Evolutionary conservation across 345 rosid genomes (phyloP).

Genomic region (Dipteronia sinensis): DNA sequence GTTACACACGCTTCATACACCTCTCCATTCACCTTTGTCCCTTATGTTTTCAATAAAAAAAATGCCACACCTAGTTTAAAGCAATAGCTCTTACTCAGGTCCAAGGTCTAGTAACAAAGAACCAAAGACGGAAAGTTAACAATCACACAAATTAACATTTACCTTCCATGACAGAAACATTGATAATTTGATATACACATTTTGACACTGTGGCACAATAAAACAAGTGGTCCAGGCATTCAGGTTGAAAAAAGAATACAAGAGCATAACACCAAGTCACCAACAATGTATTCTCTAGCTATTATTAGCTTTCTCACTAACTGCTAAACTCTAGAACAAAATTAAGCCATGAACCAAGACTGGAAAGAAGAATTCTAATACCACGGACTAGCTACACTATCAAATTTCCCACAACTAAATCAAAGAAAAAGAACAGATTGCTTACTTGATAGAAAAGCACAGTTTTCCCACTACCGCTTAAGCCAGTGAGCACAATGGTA

Average conservation of each 20-base stretch:
- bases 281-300: neutral
- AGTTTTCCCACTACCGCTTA: constrained; percentile 86
- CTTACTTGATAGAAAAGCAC: constrained; percentile 78
- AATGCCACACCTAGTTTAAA: neutral
- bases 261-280: neutral
- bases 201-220: neutral
- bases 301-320: neutral
- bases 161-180: neutral
- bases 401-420: neutral
- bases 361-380: too few relatives aligned
- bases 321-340: neutral
- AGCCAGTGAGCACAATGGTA: constrained; percentile 79
- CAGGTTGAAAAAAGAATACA: neutral
- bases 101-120: neutral
- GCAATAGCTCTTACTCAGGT: neutral
- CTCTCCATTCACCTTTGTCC: neutral
- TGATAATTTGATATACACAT: neutral
- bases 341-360: too few relatives aligned
- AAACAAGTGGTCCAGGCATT: neutral
- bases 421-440: neutral
- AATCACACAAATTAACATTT: neutral
- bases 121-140: neutral
- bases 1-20: neutral
- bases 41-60: neutral
- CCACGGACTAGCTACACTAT: neutral